Evolutionary conservation across 805 yeast species (phyloP), one percentile per base, ranked within the genome.

Genomic region (Candida xiaguanensis): DNA sequence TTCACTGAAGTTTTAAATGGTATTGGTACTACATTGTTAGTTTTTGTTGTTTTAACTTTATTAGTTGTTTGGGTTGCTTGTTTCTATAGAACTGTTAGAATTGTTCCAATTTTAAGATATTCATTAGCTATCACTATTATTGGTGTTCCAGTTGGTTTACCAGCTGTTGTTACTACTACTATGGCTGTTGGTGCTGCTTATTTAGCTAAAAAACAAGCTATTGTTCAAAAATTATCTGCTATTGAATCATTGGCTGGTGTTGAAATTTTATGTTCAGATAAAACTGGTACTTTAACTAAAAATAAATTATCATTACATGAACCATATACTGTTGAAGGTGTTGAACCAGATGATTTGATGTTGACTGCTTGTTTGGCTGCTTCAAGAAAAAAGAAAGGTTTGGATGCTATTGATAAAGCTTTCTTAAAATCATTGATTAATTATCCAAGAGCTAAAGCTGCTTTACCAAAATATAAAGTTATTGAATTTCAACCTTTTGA

Each of bases 111-210:
- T 72, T 77, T 89, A 68, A 80, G 95, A 75, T 85, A 81, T 83
- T 84, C 95, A 57, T 75, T 89, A 65, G 96, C 95, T 56, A 88
- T 89, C 69, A 89, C 96, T 75, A 87, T 89, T 72, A 83, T 89
- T 58, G 96, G 96, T 83, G 96, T 89, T 56, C 96, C 96, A 67
- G 96, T 89, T 54, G 96, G 96, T 85, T 81, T 89, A 67, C 96
- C 96, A 69, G 96, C 95, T 67, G 96, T 89, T 63, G 96, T 88
- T 55, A 89, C 96, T 77, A 89, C 96, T 59, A 89, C 96, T 67
- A 88, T 89, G 96, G 97, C 97, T 70, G 97, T 90, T 72, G 97
- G 97, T 82, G 97, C 96, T 68, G 96, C 96, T 64, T 87, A 89
- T 84, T 77, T 89, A 63, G 96, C 96, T 59, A 86, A 88, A 80